Evolutionary conservation across 1,284 basidiomycete genomes (phyloP), one percentile per base, ranked within the genome.

Genomic region (Pseudozyma flocculosa): DNA sequence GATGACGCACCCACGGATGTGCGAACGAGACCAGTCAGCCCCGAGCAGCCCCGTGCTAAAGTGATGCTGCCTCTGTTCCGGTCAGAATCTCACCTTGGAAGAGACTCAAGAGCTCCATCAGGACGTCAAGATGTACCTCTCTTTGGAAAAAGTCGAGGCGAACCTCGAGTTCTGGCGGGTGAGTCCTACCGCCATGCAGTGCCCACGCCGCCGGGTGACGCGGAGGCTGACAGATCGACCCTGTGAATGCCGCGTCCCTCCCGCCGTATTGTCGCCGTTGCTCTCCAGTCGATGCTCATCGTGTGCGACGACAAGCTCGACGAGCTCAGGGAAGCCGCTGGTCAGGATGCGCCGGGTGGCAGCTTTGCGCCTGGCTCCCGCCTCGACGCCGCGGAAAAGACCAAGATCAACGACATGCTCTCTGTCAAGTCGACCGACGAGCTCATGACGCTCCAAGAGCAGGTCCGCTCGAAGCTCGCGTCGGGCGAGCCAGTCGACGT

Each of bases 121-220:
- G 45, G 94, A 98, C 76, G 96, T 99, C 67, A 88, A 92, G 78
- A 86, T 87, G 74, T 96, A 97, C 76, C 83, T 97, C 39, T 83
- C 85, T 8, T 83, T 98, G 34, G 95, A 99, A 78, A 87, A 88
- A 69, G 84, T 85, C 18, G 86, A 91, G 14, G 81, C 86, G 37
- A 93, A 94, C 75, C 85, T 93, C 52, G 93, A 97, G 67, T 98
- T 97, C 78, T 99, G 95, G 95, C 90, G 92, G 56, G 90, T 91
- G 76, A 70, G 88, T 81, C 34, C 50, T 48, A 45, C 41, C 44
- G 51, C n/a, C 29, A 42, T 29, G 26, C 26, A 29, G 5, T 29
- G 5, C 26, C n/a, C n/a, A n/a, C n/a, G n/a, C n/a, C n/a, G n/a
- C n/a, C n/a, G n/a, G n/a, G n/a, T n/a, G n/a, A n/a, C n/a, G n/a